Conservation (phyloP, 179 eudicot species). For the Beta lomatogona region DNA sequence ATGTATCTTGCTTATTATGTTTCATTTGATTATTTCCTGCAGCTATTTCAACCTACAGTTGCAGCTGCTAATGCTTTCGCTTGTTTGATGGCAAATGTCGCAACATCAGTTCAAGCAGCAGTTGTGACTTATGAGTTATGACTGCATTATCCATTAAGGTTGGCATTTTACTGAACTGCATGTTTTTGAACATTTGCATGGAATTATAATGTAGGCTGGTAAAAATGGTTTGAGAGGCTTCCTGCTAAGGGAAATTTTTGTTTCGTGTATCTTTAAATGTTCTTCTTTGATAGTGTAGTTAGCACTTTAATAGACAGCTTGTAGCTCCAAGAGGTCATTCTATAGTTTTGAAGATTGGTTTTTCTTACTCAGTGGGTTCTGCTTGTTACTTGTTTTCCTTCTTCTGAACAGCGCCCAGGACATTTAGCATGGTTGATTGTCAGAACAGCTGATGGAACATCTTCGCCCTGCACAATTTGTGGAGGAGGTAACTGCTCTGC, state of each 20-base stretch:
- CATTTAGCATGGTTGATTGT: conserved; percentile 69
- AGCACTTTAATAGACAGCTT: neutral
- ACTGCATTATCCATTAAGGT: conserved; percentile 83
- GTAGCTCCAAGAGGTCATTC: neutral
- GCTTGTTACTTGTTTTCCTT: neutral
- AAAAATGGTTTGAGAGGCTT: neutral
- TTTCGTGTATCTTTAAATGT: neutral
- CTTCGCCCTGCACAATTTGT: conserved; percentile 76
- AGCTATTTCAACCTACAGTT: conserved; percentile 87
- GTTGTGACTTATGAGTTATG: conserved; percentile 50
- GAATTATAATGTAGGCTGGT: neutral
- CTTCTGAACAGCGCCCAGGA: conserved; percentile 53
- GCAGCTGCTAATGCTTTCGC: conserved; percentile 93
- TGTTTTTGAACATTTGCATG: neutral
- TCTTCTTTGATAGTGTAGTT: neutral
- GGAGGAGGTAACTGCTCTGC: conserved; percentile 63
- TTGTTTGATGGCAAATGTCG: conserved; percentile 91
- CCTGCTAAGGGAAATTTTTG: neutral
- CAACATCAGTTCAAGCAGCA: conserved; percentile 78
- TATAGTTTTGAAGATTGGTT: neutral
- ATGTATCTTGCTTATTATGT: neutral
- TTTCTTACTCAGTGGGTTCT: neutral
- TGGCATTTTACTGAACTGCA: conserved; percentile 5
- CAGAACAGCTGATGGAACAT: conserved; percentile 82
- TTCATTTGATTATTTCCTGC: conserved; percentile 6